Conservation (phyloP, 202 grass and related monocot species). For the Alloteropsis angusta region DNA sequence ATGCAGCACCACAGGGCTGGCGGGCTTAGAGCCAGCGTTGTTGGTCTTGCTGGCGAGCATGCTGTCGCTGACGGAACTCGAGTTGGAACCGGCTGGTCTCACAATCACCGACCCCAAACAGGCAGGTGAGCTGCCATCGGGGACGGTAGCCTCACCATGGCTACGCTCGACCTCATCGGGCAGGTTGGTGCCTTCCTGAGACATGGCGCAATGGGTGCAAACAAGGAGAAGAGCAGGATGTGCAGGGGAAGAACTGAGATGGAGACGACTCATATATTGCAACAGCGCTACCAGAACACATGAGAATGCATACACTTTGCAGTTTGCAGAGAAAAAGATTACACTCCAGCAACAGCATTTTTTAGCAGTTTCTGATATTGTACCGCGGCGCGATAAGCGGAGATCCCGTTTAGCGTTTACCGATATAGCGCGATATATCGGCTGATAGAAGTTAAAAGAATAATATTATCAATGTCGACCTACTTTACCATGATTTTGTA, state of each 20-base stretch:
- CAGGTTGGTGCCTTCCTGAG: neutral
- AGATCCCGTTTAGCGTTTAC: neutral
- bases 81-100: neutral
- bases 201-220: neutral
- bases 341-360: neutral
- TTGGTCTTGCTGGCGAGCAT: neutral
- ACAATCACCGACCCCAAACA: neutral
- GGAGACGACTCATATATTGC: neutral
- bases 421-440: neutral
- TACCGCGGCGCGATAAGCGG: too few relatives aligned
- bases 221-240: neutral
- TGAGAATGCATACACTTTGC: neutral
- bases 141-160: neutral
- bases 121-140: neutral
- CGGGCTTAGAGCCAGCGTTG: neutral
- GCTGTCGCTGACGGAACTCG: neutral
- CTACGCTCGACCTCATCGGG: neutral
- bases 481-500: neutral
- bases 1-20: neutral
- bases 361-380: neutral
- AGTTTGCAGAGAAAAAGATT: neutral
- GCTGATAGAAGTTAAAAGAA: neutral
- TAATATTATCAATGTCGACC: neutral
- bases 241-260: neutral
- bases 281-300: neutral